Conservation (phyloP, 345 rosid species). For the Gossypium mustelinum region DNA sequence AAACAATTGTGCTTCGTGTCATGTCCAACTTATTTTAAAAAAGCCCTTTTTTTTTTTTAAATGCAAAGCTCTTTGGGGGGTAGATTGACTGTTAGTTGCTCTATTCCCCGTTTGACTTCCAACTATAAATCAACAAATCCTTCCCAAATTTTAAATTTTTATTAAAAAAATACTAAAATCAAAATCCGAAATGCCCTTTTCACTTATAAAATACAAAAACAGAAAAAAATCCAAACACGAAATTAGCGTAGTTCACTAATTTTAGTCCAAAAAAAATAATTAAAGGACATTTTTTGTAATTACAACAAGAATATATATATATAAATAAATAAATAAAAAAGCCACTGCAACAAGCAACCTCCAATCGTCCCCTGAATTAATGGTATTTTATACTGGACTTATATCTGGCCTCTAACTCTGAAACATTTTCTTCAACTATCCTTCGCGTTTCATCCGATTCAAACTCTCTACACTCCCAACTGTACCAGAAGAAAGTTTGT, state of each 20-base stretch:
- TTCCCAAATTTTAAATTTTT: neutral
- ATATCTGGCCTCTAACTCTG: neutral
- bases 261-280: neutral
- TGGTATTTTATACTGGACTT: neutral
- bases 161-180: neutral
- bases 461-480: neutral
- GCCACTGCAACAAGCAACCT: slow-evolving; percentile 1
- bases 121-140: neutral
- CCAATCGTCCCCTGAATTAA: neutral
- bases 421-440: neutral
- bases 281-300: neutral
- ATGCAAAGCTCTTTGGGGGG: neutral
- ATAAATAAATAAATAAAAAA: neutral
- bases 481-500: neutral
- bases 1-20: neutral
- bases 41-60: no score
- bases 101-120: neutral
- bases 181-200: neutral
- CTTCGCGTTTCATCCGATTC: neutral
- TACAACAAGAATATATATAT: neutral
- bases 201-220: neutral
- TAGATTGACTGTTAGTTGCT: neutral
- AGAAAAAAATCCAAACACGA: neutral
- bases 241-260: neutral
- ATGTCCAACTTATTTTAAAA: neutral